A percentile compares a stretch with the other conserved stretches of the same genome.
These are phyloP conservation scores for Colletotrichum musicola DNA, from an alignment of 2,329 filamentous ascomycete genomes.

Conservation along the genomic window DNA sequence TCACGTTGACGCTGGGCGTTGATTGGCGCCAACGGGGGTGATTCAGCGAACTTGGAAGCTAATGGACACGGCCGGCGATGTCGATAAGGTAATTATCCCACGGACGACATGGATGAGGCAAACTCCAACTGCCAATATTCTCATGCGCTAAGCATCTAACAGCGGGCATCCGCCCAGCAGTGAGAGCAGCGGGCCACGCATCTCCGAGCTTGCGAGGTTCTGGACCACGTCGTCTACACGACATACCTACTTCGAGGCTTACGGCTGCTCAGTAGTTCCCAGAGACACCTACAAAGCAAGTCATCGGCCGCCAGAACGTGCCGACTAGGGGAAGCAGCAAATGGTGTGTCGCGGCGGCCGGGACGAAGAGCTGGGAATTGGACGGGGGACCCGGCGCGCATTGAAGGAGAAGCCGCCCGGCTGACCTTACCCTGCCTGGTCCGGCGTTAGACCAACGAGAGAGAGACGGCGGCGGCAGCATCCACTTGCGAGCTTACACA, in stretches of 20 bases:
- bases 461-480: conserved; percentile 32
- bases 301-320: conserved; percentile 22
- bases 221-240: too few relatives aligned
- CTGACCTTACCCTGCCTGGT: conserved; percentile 31
- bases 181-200: conserved; percentile 12
- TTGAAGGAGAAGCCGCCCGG: conserved; percentile 27
- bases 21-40: not conserved
- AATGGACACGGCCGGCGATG: not conserved
- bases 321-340: not conserved
- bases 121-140: conserved; percentile 26
- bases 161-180: conserved; percentile 26
- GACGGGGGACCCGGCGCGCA: conserved; percentile 23
- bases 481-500: conserved; percentile 30
- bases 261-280: too few relatives aligned
- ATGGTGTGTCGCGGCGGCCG: conserved; percentile 24
- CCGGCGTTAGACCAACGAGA: conserved; percentile 21
- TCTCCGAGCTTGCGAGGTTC: not conserved
- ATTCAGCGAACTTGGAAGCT: not conserved
- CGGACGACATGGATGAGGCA: conserved; percentile 25
- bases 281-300: not conserved
- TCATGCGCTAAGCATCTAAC: conserved; percentile 27
- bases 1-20: conserved; percentile 8
- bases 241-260: too few relatives aligned
- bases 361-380: conserved; percentile 17
- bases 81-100: not conserved